phyloP scores from a whole-genome alignment of 2,329 filamentous ascomycete genomes.

The Verruconis gallopava region DNA sequence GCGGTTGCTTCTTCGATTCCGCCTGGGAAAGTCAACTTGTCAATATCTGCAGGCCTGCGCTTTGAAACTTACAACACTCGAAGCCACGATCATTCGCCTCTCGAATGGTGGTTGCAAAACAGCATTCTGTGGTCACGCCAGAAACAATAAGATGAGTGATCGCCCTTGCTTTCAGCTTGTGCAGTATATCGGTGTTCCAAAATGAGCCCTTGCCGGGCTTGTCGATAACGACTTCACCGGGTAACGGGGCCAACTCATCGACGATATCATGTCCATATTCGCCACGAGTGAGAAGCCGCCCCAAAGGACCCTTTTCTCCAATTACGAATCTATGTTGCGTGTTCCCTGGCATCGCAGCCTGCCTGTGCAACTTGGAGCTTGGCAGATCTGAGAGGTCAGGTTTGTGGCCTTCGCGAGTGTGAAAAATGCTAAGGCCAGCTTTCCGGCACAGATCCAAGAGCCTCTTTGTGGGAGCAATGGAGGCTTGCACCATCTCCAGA shows the following conservation, averaged over 20 bases:
- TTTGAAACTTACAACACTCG: constrained; percentile 36
- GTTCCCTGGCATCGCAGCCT: constrained; percentile 34
- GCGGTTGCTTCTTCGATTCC: constrained; percentile 31
- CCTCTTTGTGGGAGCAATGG: constrained; percentile 27
- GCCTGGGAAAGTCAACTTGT: constrained; percentile 15
- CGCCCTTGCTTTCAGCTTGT: constrained; percentile 39
- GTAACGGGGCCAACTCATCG: constrained; percentile 38
- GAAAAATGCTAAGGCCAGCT: constrained; percentile 28
- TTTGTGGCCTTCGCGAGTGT: constrained; percentile 5
- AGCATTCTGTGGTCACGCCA: constrained; percentile 48
- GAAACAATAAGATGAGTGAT: constrained; percentile 45
- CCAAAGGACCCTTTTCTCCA: constrained; percentile 40
- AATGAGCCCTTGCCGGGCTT: constrained; percentile 48
- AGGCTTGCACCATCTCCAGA: constrained; percentile 25
- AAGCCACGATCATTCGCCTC: constrained; percentile 50
- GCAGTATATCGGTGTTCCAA: constrained; percentile 43
- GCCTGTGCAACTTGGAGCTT: constrained; percentile 37
- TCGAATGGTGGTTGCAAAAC: constrained; percentile 42
- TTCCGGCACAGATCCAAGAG: constrained; percentile 30
- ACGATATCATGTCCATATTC: constrained; percentile 44
- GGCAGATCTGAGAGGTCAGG: constrained; percentile 28
- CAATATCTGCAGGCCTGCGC: neutral
- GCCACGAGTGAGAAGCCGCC: constrained; percentile 39
- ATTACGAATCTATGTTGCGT: constrained; percentile 34
- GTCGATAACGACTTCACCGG: constrained; percentile 42